Evolutionary conservation across 2,329 filamentous ascomycete species (phyloP), one percentile per base, ranked within the genome.

Genomic region (Aspergillus sp.): DNA sequence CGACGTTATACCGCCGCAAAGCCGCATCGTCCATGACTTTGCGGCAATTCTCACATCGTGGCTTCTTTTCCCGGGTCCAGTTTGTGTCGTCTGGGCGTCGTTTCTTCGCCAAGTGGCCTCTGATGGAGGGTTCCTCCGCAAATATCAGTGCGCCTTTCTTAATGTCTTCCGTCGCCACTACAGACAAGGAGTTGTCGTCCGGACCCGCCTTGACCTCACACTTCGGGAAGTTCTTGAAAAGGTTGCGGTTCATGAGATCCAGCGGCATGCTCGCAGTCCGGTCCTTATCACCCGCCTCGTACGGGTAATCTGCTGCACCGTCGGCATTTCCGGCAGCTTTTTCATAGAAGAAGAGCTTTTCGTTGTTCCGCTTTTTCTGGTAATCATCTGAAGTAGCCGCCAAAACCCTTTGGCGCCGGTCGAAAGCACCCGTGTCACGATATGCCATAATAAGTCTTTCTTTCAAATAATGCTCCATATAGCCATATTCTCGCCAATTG

Each of bases 81-180:
- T 53, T 48, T 9, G 32, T 34, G 3, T 42, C 12, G 29, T 32
- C 8, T 42, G 32, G 10, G 38, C 55, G 47, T 27, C 44, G 44
- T 10, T 45, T 45, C 4, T 43, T 43, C 5, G 52, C 50, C 35
- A 67, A 59, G 50, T 66, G 58, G 10, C 65, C 60, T 42, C 65
- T 56, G n/a, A 66, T 57, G 3, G 58, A 60, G 2, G 65, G 65
- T 36, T 67, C 65, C 42, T 67, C 64, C 26, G 51, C 56, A 47
- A 61, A 59, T 32, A 68, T 58, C 5, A 62, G 12, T 28, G 57
- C 52, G 1, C 55, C 55, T 26, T 44, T 42, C 10, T 45, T 32
- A 34, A 68, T 66, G 4, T 55, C 27, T 9, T 47, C 35, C 3
- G 44, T 57, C 5, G 65, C 65, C 43, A 60, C 60, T n/a, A 67